Evolutionary conservation across 2,329 filamentous ascomycete species (phyloP).

Genomic region (Rhinocladiella similis): DNA sequence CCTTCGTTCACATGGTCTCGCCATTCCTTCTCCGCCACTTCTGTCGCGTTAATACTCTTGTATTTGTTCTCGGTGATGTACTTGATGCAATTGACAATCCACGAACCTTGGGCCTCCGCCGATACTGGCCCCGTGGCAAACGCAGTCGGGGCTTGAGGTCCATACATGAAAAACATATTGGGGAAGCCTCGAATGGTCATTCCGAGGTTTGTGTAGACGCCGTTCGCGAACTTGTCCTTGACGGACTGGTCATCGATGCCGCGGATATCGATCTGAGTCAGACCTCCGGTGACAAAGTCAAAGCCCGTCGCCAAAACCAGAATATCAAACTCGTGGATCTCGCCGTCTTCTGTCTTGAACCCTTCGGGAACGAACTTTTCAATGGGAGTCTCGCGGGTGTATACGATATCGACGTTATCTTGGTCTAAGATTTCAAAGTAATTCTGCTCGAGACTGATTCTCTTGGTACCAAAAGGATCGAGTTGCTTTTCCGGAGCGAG

Average conservation of each 20-base stretch:
- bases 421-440: conserved; percentile 53
- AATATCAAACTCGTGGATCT: conserved; percentile 55
- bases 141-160: conserved; percentile 54
- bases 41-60: conserved; percentile 8
- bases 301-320: conserved; percentile 58
- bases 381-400: conserved; percentile 41
- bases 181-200: conserved; percentile 42
- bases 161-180: conserved; percentile 56
- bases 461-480: conserved; percentile 58
- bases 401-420: conserved; percentile 48
- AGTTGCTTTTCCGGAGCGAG: conserved; percentile 54
- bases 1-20: conserved; percentile 6
- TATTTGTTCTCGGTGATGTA: conserved; percentile 4
- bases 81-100: conserved; percentile 33
- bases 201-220: conserved; percentile 42
- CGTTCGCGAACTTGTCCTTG: conserved; percentile 25
- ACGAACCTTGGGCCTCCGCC: conserved; percentile 57
- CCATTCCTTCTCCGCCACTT: conserved; percentile 9
- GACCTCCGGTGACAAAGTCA: conserved; percentile 15
- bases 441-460: conserved; percentile 48
- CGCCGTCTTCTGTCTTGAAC: conserved; percentile 48
- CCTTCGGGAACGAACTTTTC: conserved; percentile 47
- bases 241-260: background rate
- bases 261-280: background rate
- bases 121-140: conserved; percentile 47